Base-by-base conservation (phyloP, 495 filamentous ascomycete genomes). In the Talaromyces stipitatus region DNA sequence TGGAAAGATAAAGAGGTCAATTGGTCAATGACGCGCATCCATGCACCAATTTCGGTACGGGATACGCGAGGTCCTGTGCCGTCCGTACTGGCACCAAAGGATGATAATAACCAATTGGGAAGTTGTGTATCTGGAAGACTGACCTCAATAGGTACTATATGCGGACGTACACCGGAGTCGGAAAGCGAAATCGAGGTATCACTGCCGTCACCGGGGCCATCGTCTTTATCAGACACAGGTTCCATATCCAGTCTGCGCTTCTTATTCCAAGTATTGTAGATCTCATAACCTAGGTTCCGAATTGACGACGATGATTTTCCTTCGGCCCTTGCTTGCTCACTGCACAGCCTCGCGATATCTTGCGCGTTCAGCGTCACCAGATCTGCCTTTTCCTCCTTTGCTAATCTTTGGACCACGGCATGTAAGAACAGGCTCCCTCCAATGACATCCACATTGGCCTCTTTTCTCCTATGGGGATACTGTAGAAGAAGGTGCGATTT, bases 331-430 rank as follows among this genome's bases (percentile, higher is more conserved):
- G 95, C 89, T 33, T 87, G 89, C 61, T 85, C 80, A 27, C 84
- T 88, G 38, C 87, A 80, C 38, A 97, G 74, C 55, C 91, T 78
- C 12, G 90, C 88, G 60, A 98, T 78, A 66, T 91, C 89, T 59
- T 88, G 84, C 12, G 91, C 85, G 68, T 87, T 84, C 12, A 98
- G 69, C 22, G 82, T 80, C 30, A 98, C 72, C 4, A 97, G 65
- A 67, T 97, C 89, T n/a, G 91, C 85, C 29, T 74, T 70, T 11
- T 87, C 57, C 16, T 81, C 75, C 10, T 70, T 64, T 2, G 90
- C 87, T 28, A 89, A 69, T 27, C 69, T 72, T 45, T 80, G 72
- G 7, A 89, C 78, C 26, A 89, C 65, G 1, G 69, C 66, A 55
- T 87, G 77, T 33, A 92, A 68, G 55, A 83, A 81, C 28, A 70